Conservation (phyloP, 352 stramenopile species). For the Pythium plurisporium region DNA sequence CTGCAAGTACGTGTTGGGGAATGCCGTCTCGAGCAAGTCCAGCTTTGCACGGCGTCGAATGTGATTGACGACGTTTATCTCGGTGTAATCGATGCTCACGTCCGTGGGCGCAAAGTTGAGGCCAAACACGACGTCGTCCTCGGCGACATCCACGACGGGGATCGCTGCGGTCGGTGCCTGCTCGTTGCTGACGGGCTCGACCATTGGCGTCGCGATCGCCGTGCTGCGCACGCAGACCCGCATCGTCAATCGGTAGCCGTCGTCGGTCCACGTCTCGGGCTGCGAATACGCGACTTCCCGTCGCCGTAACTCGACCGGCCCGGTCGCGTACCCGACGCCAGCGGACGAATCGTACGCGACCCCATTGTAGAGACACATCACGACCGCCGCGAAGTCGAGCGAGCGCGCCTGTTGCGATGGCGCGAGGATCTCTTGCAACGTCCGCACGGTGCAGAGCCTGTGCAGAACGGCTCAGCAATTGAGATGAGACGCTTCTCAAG, state of each 20-base stretch:
- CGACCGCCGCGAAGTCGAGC: conserved; percentile 3
- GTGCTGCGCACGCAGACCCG: conserved; percentile 4
- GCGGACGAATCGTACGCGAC: conserved; percentile 9
- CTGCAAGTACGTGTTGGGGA: conserved; percentile 9
- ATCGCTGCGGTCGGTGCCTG: not conserved
- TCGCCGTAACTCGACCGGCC: conserved; percentile 1
- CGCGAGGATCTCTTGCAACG: conserved; percentile 15
- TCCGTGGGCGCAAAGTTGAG: conserved; percentile 1
- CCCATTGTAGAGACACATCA: conserved; percentile 12
- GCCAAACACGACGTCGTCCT: conserved; percentile 10
- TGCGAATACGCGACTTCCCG: conserved; percentile 14
- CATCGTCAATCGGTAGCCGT: conserved; percentile 11
- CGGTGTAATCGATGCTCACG: not conserved
- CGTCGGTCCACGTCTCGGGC: conserved; percentile 10
- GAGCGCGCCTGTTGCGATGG: conserved; percentile 10
- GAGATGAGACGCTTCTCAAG: too few relatives aligned
- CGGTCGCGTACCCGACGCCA: not conserved
- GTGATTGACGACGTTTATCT: not conserved
- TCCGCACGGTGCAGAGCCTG: conserved; percentile 7
- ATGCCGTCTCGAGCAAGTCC: not conserved
- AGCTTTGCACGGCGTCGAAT: not conserved
- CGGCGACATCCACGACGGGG: conserved; percentile 1
- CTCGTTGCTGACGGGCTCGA: not conserved
- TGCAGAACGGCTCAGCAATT: too few relatives aligned
- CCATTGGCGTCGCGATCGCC: not conserved